These are phyloP conservation scores for Fusarium solani-melongenae DNA, from an alignment of 2,329 filamentous ascomycete species.

Conservation along the genomic window DNA sequence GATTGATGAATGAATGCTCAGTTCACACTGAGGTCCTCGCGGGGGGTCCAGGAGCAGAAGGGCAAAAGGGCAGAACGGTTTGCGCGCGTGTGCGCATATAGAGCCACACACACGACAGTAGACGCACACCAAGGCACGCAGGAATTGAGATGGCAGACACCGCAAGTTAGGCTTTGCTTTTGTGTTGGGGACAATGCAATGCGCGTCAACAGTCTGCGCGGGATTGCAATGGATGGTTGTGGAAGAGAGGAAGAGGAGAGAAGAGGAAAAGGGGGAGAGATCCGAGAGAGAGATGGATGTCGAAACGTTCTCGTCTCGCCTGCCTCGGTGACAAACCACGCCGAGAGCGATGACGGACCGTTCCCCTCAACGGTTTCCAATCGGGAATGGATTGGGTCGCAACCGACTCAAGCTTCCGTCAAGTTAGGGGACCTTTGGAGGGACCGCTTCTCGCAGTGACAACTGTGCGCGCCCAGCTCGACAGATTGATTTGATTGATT, in stretches of 20 bases:
- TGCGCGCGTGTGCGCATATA: conserved; percentile 42
- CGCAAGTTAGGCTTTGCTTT: conserved; percentile 10
- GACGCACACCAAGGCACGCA: conserved; percentile 16
- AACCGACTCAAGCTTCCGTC: conserved; percentile 16
- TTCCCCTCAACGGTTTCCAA: conserved; percentile 31
- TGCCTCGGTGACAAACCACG: conserved; percentile 16
- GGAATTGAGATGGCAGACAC: conserved; percentile 4
- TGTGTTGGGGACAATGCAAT: conserved; percentile 5
- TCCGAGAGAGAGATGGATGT: conserved; percentile 12
- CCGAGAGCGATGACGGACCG: conserved; percentile 15
- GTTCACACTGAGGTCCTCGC: conserved; percentile 3
- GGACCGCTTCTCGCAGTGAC: conserved; percentile 15
- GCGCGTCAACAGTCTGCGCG: conserved; percentile 5
- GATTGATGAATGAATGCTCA: conserved; percentile 1
- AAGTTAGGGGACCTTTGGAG: conserved; percentile 18
- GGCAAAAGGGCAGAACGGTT: conserved; percentile 21
- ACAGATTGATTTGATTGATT: conserved; percentile 20
- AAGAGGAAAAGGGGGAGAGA: conserved; percentile 12
- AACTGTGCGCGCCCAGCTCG: conserved; percentile 19
- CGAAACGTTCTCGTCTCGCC: conserved; percentile 2
- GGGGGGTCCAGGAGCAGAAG: background rate
- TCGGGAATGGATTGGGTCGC: conserved; percentile 37
- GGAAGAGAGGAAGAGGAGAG: conserved; percentile 1
- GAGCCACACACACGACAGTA: conserved; percentile 26
- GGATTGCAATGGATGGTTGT: conserved; percentile 19